Conservation (phyloP, 2,329 filamentous ascomycete genomes). For the Dissoconium aciculare region DNA sequence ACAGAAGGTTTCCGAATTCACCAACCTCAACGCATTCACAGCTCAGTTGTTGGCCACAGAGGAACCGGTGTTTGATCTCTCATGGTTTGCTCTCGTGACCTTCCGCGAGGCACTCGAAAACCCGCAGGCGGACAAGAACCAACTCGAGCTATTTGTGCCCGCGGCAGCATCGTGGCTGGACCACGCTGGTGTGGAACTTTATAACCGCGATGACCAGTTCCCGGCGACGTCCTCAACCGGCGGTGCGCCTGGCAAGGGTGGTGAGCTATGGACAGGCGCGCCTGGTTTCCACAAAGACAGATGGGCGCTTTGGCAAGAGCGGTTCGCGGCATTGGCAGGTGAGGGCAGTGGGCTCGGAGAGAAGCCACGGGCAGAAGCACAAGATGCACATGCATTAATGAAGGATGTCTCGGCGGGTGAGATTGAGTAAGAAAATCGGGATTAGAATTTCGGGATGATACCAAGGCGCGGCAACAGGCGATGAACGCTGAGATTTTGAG, state of each 20-base stretch:
- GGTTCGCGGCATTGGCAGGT: not conserved
- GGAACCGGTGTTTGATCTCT: not conserved
- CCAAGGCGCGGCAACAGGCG: too few relatives aligned
- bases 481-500: too few relatives aligned
- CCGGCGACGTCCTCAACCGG: not conserved
- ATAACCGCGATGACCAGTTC: slow-evolving; percentile 3
- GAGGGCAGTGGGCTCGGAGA: not conserved
- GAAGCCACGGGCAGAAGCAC: not conserved
- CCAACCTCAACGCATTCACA: not conserved
- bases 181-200: slow-evolving; percentile 1
- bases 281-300: not conserved
- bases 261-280: not conserved
- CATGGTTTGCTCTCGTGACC: not conserved
- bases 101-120: slow-evolving; percentile 1
- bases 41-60: not conserved
- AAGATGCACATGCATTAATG: slow-evolving; percentile 1
- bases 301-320: slow-evolving; percentile 1
- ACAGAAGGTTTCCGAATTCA: not conserved
- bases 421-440: not conserved
- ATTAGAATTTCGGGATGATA: too few relatives aligned
- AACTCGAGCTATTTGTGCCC: slow-evolving; percentile 1
- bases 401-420: not conserved
- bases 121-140: not conserved
- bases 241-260: not conserved
- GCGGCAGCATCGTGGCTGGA: slow-evolving; percentile 3